Evolutionary conservation across 768 basidiomycete genomes (phyloP).

Genomic region (Pulveroboletus sp.): DNA sequence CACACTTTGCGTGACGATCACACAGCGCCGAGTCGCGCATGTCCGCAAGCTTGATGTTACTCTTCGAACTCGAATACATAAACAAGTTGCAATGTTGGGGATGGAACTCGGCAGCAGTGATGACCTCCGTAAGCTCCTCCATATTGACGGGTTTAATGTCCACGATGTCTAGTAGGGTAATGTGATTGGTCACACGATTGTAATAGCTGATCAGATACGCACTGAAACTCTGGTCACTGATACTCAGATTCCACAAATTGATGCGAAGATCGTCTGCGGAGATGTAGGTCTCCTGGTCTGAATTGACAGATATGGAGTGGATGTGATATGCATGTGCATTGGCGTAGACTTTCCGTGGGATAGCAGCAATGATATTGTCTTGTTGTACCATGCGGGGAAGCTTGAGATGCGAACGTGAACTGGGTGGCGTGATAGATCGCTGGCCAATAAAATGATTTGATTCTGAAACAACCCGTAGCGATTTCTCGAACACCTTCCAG

Average conservation of each 20-base stretch:
- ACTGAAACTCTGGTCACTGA: slow-evolving; percentile 99
- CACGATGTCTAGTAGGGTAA: slow-evolving; percentile 73
- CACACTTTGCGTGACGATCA: slow-evolving; percentile 94
- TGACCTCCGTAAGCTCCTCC: slow-evolving; percentile 99
- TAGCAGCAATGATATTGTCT: slow-evolving; percentile 97
- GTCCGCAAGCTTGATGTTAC: slow-evolving; percentile 98
- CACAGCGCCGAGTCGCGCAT: slow-evolving; percentile 98
- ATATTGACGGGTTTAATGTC: slow-evolving; percentile 99
- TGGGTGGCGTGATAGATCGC: slow-evolving; percentile 61
- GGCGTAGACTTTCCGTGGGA: slow-evolving; percentile 97
- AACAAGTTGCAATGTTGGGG: slow-evolving; percentile 96
- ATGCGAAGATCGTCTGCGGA: slow-evolving; percentile 97
- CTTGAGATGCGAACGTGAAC: slow-evolving; percentile 55
- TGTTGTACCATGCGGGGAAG: slow-evolving; percentile 90
- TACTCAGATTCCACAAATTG: slow-evolving; percentile 98
- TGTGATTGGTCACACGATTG: slow-evolving; percentile 4
- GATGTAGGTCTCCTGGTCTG: slow-evolving; percentile 98
- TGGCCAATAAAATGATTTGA: slow-evolving; percentile 89
- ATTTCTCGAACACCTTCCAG: slow-evolving; percentile 99
- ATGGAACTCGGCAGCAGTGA: slow-evolving; percentile 99
- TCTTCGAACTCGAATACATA: slow-evolving; percentile 99
- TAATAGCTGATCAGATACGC: slow-evolving; percentile 33
- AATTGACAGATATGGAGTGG: slow-evolving; percentile 99
- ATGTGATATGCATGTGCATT: slow-evolving; percentile 99
- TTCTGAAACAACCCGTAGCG: slow-evolving; percentile 91